Conservation (phyloP, 768 basidiomycete genomes). For the Pleurotus platypus region DNA sequence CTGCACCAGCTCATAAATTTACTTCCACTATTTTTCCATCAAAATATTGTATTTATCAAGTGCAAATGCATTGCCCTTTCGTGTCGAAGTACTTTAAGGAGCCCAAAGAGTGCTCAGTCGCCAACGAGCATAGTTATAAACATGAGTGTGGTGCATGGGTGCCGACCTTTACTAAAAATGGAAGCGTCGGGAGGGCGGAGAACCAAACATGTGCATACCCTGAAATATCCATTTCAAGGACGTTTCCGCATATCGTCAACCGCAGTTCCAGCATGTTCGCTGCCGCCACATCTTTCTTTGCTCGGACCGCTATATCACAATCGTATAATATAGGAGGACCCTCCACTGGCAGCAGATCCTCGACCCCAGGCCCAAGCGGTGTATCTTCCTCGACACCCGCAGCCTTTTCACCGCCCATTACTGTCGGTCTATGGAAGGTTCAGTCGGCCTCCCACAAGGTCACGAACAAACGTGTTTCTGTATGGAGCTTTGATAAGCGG, state of each 20-base stretch:
- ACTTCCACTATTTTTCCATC: not conserved
- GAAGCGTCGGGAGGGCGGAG: too few species aligned
- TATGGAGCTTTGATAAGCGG: slow-evolving; percentile 91
- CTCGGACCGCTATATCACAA: slow-evolving; percentile 76
- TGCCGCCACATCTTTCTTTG: slow-evolving; percentile 81
- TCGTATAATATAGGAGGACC: slow-evolving; percentile 64
- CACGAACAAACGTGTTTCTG: slow-evolving; percentile 84
- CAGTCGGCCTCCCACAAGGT: slow-evolving; percentile 85
- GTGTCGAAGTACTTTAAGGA: too few species aligned
- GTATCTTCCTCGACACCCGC: slow-evolving; percentile 31
- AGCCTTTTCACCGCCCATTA: slow-evolving; percentile 49
- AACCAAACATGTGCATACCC: too few species aligned
- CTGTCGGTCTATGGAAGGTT: slow-evolving; percentile 87
- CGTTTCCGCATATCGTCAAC: too few species aligned
- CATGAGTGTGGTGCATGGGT: too few species aligned
- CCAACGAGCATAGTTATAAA: too few species aligned
- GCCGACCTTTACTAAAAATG: too few species aligned
- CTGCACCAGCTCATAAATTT: not conserved
- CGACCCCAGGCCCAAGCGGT: slow-evolving; percentile 38
- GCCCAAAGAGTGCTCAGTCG: too few species aligned
- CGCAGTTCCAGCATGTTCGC: slow-evolving; percentile 54
- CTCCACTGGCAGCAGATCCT: slow-evolving; percentile 39
- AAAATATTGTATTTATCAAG: not conserved
- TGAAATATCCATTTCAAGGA: too few species aligned
- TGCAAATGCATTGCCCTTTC: too few species aligned